phyloP scores from a whole-genome alignment of 495 filamentous ascomycete species.

The Talaromyces ruber region DNA sequence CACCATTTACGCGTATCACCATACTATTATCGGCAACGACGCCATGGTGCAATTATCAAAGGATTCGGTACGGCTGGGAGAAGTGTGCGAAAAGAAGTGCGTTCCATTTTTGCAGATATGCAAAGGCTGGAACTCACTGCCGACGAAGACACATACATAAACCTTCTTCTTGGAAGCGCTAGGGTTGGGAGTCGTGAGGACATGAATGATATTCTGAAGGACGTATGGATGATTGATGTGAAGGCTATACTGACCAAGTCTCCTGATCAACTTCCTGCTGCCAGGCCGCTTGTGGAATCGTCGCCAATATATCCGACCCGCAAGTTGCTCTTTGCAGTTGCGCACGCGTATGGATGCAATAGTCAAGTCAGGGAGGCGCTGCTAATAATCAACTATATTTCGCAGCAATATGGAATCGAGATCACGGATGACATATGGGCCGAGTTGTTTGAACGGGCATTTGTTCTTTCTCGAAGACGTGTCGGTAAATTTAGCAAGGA shows the following conservation, averaged over 20 bases:
- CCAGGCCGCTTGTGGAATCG: conserved; percentile 23
- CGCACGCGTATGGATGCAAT: conserved; percentile 49
- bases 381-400: conserved; percentile 45
- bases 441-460: conserved; percentile 53
- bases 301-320: conserved; percentile 48
- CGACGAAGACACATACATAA: conserved; percentile 48
- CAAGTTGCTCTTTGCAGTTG: conserved; percentile 47
- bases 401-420: conserved; percentile 42
- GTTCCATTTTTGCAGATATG: conserved; percentile 43
- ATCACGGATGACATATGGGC: conserved; percentile 45
- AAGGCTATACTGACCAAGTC: conserved; percentile 21
- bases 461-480: conserved; percentile 32
- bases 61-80: conserved; percentile 22
- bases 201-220: conserved; percentile 39
- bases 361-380: conserved; percentile 47
- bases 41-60: conserved; percentile 15
- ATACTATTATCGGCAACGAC: conserved; percentile 20
- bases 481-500: not conserved
- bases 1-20: conserved; percentile 35
- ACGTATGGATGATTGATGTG: conserved; percentile 53
- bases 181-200: conserved; percentile 44
- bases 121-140: conserved; percentile 28
- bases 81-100: conserved; percentile 27
- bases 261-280: conserved; percentile 17
- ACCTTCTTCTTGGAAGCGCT: conserved; percentile 45